Evolutionary conservation across 1,139 yeast species (phyloP), one percentile per base, ranked within the genome.

Genomic region (Debaryomyces psychrophilus): DNA sequence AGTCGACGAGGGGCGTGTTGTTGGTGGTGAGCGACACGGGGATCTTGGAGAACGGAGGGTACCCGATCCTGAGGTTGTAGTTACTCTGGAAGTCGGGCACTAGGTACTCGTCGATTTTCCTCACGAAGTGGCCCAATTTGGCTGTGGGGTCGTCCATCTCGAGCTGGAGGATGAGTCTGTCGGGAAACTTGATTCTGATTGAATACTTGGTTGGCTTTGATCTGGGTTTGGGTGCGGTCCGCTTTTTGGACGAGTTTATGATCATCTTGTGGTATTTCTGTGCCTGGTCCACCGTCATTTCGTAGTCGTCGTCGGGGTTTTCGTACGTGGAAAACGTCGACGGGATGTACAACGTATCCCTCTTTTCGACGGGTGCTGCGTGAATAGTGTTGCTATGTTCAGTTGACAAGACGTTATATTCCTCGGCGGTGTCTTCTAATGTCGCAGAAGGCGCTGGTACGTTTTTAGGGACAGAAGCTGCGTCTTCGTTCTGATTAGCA

Each of bases 131-230:
- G 1, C 76, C 73, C 50, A 81, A 75, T 40, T 78, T 69, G 0
- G 67, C 64, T 14, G 71, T 71, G 2, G 54, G 49, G 36, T 76
- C 70, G 18, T 62, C 61, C 40, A 80, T 73, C 42, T 70, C 64
- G n/a, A 77, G 62, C 49, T 81, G 82, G n/a, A 82, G 58, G 25
- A 72, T 68, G 4, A 75, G 61, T 23, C 76, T 65, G 60, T 82
- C 84, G 1, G 86, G 85, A 50, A 82, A 81, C 50, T 73, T 73
- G 27, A 82, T 56, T 43, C 87, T 63, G 8, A 82, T 65, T 22
- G 68, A 64, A 52, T 68, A 71, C 33, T 58, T 57, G 2, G 55
- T 45, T 1, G 73, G 71, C 8, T 46, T 37, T 3, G 48, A 37
- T 17, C 37, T 43, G n/a, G 46, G 17, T 20, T 41, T 31, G 5